These are phyloP conservation scores for Cryptococcus maquisensis DNA, from an alignment of 1,284 basidiomycete species.

Conservation along the genomic window DNA sequence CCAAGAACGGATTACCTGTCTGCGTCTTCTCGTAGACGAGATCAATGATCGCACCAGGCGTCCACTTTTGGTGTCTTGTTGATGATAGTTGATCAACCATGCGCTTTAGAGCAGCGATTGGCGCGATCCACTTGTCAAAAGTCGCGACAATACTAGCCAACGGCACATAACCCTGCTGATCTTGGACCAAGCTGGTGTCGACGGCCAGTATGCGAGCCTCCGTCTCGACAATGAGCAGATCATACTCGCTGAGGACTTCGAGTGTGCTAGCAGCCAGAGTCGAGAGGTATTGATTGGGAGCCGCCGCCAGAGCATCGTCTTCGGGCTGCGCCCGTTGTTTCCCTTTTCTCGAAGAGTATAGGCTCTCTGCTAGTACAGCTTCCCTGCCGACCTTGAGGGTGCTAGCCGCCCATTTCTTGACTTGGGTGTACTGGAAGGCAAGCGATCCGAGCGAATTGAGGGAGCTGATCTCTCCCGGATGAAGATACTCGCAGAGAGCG, in stretches of 20 bases:
- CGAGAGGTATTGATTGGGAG: slow-evolving; percentile 60
- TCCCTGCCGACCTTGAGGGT: slow-evolving; percentile 46
- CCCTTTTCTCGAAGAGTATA: slow-evolving; percentile 10
- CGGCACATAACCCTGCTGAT: slow-evolving; percentile 63
- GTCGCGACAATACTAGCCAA: slow-evolving; percentile 71
- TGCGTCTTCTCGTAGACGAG: slow-evolving; percentile 63
- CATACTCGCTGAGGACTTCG: slow-evolving; percentile 72
- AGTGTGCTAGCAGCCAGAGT: slow-evolving; percentile 67
- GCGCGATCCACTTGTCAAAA: slow-evolving; percentile 79
- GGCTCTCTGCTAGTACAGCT: slow-evolving; percentile 19
- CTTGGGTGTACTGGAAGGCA: slow-evolving; percentile 65
- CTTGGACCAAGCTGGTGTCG: slow-evolving; percentile 68
- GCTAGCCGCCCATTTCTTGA: slow-evolving; percentile 52
- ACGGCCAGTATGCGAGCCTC: slow-evolving; percentile 70
- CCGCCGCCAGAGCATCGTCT: slow-evolving; percentile 1
- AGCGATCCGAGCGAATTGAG: slow-evolving; percentile 68
- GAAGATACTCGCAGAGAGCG: slow-evolving; percentile 65
- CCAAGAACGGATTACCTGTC: slow-evolving; percentile 69
- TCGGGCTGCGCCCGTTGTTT: slow-evolving; percentile 11
- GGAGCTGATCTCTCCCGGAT: slow-evolving; percentile 78
- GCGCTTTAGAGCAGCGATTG: slow-evolving; percentile 62
- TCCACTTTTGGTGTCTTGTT: slow-evolving; percentile 49
- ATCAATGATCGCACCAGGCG: slow-evolving; percentile 71
- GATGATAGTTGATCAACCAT: slow-evolving; percentile 58
- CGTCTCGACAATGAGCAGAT: slow-evolving; percentile 69